These are phyloP conservation scores for Cyclotella choctawhatcheeana DNA, from an alignment of 108 stramenopile genomes.

Conservation along the genomic window DNA sequence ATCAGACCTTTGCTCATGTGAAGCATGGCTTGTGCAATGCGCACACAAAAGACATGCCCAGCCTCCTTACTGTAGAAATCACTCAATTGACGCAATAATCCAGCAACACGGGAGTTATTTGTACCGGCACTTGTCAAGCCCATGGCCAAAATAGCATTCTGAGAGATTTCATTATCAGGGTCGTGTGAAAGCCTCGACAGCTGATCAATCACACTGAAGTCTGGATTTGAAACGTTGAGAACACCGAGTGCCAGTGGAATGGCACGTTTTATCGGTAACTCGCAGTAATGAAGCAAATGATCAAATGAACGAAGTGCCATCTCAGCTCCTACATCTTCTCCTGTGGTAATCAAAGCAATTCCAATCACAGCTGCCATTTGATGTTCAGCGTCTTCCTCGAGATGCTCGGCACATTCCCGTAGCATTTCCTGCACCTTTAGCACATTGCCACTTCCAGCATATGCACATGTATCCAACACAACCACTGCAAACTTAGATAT, in stretches of 20 bases:
- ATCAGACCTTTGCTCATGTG: constrained; percentile 99
- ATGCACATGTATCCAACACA: constrained; percentile 94
- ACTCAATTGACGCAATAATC: constrained; percentile 94
- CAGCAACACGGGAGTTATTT: constrained; percentile 98
- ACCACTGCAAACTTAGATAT: constrained; percentile 93
- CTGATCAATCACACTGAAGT: constrained; percentile 97
- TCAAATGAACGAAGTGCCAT: constrained; percentile 98
- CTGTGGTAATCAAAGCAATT: constrained; percentile 96
- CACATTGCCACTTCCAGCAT: constrained; percentile 98
- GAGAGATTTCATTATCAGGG: constrained; percentile 93
- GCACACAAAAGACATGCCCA: constrained; percentile 95
- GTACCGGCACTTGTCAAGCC: constrained; percentile 98
- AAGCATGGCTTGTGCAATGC: constrained; percentile 98
- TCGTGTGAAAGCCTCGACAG: constrained; percentile 98
- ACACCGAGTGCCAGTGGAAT: constrained; percentile 97
- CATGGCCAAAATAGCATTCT: constrained; percentile 94
- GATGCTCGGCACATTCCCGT: constrained; percentile 97
- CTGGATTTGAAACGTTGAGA: constrained; percentile 94
- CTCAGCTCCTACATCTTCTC: constrained; percentile 97
- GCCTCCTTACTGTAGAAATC: constrained; percentile 98
- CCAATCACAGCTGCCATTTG: constrained; percentile 96
- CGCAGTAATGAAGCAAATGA: constrained; percentile 99
- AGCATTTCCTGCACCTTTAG: constrained; percentile 98
- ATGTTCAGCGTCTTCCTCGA: constrained; percentile 93
- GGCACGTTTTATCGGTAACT: constrained; percentile 96